Evolutionary conservation across 164 flowering plant species (phyloP).

Genomic region (Annona cherimola): DNA sequence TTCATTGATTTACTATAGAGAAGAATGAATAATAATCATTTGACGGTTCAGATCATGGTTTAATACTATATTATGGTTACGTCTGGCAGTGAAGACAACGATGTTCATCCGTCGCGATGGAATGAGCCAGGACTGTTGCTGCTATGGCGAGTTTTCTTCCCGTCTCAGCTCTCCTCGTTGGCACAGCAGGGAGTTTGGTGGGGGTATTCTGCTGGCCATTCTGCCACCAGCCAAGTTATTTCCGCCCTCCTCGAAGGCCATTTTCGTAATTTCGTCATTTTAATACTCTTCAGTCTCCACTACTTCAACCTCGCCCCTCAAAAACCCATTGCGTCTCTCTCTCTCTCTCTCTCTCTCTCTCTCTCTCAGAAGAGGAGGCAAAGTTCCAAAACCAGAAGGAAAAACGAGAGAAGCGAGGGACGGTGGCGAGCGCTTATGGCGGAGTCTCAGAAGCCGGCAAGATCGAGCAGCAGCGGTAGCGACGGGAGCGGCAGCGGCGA

Average conservation of each 20-base stretch:
- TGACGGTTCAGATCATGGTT: not conserved
- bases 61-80: not conserved
- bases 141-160: not conserved
- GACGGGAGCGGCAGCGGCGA: constrained; percentile 30
- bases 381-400: not conserved
- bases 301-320: not conserved
- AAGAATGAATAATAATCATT: no score
- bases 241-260: not conserved
- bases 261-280: constrained; percentile 1
- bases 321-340: not conserved
- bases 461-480: constrained; percentile 20
- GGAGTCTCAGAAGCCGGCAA: constrained; percentile 37
- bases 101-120: not conserved
- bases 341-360: not conserved
- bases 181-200: not conserved
- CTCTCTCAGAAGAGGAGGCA: no score
- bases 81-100: not conserved
- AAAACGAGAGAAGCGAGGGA: not conserved
- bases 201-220: no score
- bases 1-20: no score
- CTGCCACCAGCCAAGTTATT: constrained; percentile 6
- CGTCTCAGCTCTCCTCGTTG: not conserved
- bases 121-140: not conserved
- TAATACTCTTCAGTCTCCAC: constrained; percentile 6
- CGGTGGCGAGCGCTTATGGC: constrained; percentile 48